phyloP scores from a whole-genome alignment of 805 yeast genomes.

The Metschnikowia drakensbergensis region DNA sequence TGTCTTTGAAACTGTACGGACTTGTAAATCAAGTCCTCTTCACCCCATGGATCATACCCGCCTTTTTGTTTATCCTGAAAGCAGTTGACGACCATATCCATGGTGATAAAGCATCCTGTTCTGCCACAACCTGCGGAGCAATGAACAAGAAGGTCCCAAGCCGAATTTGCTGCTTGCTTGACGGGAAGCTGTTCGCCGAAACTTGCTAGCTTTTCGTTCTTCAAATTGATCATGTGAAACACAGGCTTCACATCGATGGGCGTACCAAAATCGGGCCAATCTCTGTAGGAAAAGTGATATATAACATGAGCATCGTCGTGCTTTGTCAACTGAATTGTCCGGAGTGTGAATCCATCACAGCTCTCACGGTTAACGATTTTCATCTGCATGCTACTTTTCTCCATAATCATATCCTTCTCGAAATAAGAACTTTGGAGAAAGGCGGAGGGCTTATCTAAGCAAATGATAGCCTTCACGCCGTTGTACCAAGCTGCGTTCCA shows the following conservation, averaged over 20 bases:
- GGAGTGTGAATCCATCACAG: conserved; percentile 16
- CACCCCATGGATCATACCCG: conserved; percentile 27
- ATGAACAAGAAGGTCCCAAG: conserved; percentile 39
- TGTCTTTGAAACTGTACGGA: conserved; percentile 64
- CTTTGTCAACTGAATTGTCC: conserved; percentile 11
- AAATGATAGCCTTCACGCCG: conserved; percentile 32
- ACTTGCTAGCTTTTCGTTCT: conserved; percentile 24
- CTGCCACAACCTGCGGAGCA: conserved; percentile 63
- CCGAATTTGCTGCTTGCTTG: conserved; percentile 3
- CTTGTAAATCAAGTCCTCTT: conserved; percentile 55
- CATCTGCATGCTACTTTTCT: conserved; percentile 14
- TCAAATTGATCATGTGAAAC: conserved; percentile 30
- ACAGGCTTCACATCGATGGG: conserved; percentile 32
- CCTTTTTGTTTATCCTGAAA: conserved; percentile 17
- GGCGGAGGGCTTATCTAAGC: conserved; percentile 29
- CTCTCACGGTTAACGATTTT: conserved; percentile 9
- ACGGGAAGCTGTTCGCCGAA: conserved; percentile 5
- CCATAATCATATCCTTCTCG: conserved; percentile 19
- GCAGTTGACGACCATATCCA: conserved; percentile 38
- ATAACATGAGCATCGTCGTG: conserved; percentile 18
- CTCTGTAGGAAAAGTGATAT: conserved; percentile 38
- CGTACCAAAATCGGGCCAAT: conserved; percentile 49
- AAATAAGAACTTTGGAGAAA: conserved; percentile 18
- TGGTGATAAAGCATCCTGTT: conserved; percentile 49
- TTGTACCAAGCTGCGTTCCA: conserved; percentile 39